Base-by-base conservation (phyloP, 2,329 filamentous ascomycete species). In the Pseudogymnoascus sp. region DNA sequence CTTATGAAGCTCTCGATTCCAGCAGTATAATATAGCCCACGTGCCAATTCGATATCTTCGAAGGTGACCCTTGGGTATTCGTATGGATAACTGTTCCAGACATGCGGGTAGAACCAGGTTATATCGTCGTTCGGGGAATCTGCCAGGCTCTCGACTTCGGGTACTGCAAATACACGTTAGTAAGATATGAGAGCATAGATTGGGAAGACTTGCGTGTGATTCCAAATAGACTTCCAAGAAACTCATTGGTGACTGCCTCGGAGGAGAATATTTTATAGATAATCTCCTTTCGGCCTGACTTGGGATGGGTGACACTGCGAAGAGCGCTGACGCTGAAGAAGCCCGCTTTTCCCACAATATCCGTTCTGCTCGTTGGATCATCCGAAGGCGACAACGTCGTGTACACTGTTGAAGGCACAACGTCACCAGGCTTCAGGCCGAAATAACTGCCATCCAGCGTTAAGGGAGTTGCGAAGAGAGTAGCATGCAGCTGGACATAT, bases 1-100 rank as follows among this genome's bases (percentile, higher is more conserved):
- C 89, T 95, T 68, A 98, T 96, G 73, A 99, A 97, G 68, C 89
- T 89, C 77, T 98, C 93, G 46, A 98, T 96, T 2, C 85, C 86
- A 10, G 84, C 86, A 0, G 86, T 89, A 72, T 89, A 89, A 75
- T 86, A 95, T 12, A 93, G 70, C 0, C 85, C 84, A 6, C 82
- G 75, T 4, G 84, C 86, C 2, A 97, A 73, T 66, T 87, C 78
- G 2, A 88, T 84, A 65, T 95, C 89, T 68, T 97, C 91, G 74
- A 98, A 99, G 0, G 89, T 93, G 0, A 92, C 86, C 0, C 92
- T 84, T 0, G 93, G 93, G n/a, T 87, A 84, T 69, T 91, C 85
- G 66, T 91, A 87, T 0, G 95, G 95, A 74, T 98, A 99, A 0
- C 89, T 87, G 68, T 93, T 76, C 84, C 96, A 98, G 37, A 85